Conservation (phyloP, 495 filamentous ascomycete species). For the Aspergillus leporis region DNA sequence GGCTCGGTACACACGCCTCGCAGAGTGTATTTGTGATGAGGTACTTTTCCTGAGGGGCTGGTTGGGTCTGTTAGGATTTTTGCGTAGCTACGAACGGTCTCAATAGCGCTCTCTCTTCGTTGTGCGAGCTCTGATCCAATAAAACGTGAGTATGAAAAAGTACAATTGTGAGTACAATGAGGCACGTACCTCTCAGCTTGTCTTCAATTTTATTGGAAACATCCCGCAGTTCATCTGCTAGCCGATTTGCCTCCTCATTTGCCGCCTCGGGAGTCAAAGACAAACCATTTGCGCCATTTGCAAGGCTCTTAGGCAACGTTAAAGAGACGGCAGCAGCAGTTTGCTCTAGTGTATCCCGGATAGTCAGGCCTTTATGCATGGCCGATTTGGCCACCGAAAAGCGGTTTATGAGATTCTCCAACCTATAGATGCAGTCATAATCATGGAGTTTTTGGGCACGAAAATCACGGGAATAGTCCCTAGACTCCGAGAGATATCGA, state of each 20-base stretch:
- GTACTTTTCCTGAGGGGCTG: slow-evolving; percentile 43
- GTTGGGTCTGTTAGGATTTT: slow-evolving; percentile 57
- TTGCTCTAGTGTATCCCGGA: slow-evolving; percentile 38
- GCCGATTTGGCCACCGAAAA: slow-evolving; percentile 29
- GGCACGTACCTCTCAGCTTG: slow-evolving; percentile 49
- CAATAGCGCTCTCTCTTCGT: slow-evolving; percentile 48
- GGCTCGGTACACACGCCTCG: slow-evolving; percentile 53
- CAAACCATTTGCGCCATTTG: slow-evolving; percentile 21
- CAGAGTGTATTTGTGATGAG: slow-evolving; percentile 49
- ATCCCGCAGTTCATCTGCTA: slow-evolving; percentile 40
- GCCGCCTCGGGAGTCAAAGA: slow-evolving; percentile 17
- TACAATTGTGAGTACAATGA: neutral
- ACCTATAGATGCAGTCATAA: slow-evolving; percentile 38
- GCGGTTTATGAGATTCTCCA: slow-evolving; percentile 39
- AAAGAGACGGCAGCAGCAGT: slow-evolving; percentile 31
- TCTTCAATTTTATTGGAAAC: slow-evolving; percentile 45
- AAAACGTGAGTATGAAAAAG: slow-evolving; percentile 12
- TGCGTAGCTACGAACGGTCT: slow-evolving; percentile 48
- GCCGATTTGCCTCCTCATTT: slow-evolving; percentile 27
- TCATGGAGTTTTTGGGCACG: slow-evolving; percentile 39
- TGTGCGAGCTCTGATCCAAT: slow-evolving; percentile 49
- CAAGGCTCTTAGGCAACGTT: slow-evolving; percentile 25
- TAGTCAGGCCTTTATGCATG: slow-evolving; percentile 28
- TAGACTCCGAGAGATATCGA: slow-evolving; percentile 66
- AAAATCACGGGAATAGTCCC: slow-evolving; percentile 54